Evolutionary conservation across 1,139 yeast genomes (phyloP).

Genomic region (Lodderomyces jiufengensis): DNA sequence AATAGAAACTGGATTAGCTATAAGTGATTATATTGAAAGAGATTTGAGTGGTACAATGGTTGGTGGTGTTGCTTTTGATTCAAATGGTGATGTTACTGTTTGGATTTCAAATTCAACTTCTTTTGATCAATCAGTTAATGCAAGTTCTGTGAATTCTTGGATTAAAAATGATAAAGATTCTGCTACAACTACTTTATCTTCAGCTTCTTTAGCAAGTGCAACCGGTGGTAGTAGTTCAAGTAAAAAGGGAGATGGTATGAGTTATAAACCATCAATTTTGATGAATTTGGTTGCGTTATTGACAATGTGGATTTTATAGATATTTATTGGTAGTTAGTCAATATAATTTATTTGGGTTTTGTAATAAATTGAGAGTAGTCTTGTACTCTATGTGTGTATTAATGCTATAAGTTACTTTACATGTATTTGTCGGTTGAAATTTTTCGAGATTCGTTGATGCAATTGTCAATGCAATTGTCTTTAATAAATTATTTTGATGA

Average conservation of each 20-base stretch:
- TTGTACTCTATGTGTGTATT: too few relatives aligned
- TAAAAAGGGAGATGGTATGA: constrained; percentile 19
- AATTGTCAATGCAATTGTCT: too few relatives aligned
- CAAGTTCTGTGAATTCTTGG: constrained; percentile 35
- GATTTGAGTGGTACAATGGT: constrained; percentile 45
- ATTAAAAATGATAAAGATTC: constrained; percentile 10
- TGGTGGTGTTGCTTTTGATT: constrained; percentile 70
- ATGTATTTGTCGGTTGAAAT: too few relatives aligned
- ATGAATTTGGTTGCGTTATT: constrained; percentile 16
- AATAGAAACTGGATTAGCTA: constrained; percentile 56
- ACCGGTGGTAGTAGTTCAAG: constrained; percentile 7
- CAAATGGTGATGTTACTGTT: constrained; percentile 56
- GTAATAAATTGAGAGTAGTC: too few relatives aligned
- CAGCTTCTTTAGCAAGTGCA: constrained; percentile 19
- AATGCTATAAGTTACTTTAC: too few relatives aligned
- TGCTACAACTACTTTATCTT: constrained; percentile 22
- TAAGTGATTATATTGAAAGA: constrained; percentile 57
- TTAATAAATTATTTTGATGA: too few relatives aligned
- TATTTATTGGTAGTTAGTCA: too few relatives aligned
- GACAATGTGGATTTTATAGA: constrained; percentile 15
- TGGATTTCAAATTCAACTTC: constrained; percentile 56
- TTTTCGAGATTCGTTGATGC: too few relatives aligned
- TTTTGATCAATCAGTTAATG: constrained; percentile 38
- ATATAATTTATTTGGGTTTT: too few relatives aligned
- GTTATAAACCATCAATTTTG: constrained; percentile 16